Conservation (phyloP, 1,284 basidiomycete species). For the Ceratobasidium sp. region DNA sequence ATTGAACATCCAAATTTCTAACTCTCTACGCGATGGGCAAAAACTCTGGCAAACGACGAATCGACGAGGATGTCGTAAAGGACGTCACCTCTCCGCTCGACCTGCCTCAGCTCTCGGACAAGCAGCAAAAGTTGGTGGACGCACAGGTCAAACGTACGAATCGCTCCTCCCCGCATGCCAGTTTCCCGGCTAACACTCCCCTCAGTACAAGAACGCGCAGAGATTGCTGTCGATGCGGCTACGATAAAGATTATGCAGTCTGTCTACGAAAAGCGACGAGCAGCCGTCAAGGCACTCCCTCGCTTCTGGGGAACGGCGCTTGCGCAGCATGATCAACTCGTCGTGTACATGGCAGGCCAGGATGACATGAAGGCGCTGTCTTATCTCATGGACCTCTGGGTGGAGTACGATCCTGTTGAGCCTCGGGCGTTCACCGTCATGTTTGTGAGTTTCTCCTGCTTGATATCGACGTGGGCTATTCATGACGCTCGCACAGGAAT, state of each 20-base stretch:
- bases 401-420: slow-evolving; percentile 71
- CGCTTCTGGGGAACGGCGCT: slow-evolving; percentile 44
- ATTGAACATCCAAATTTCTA: slow-evolving; percentile 9
- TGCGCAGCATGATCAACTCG: slow-evolving; percentile 32
- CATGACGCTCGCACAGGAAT: slow-evolving; percentile 62
- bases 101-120: slow-evolving; percentile 12
- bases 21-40: slow-evolving; percentile 27
- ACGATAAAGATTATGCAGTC: slow-evolving; percentile 37
- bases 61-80: slow-evolving; percentile 6
- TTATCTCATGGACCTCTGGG: slow-evolving; percentile 81
- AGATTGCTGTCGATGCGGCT: slow-evolving; percentile 39
- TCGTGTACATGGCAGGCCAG: slow-evolving; percentile 26
- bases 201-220: slow-evolving; percentile 34
- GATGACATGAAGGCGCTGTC: slow-evolving; percentile 77
- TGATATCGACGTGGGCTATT: background rate
- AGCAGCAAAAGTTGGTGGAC: slow-evolving; percentile 35
- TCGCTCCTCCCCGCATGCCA: background rate
- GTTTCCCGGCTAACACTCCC: background rate
- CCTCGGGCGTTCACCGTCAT: slow-evolving; percentile 79
- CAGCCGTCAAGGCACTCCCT: slow-evolving; percentile 36
- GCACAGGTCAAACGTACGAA: slow-evolving; percentile 26
- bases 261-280: slow-evolving; percentile 33
- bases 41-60: slow-evolving; percentile 24
- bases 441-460: slow-evolving; percentile 68
- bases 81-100: slow-evolving; percentile 22